A percentile compares a stretch with the other conserved stretches of the same genome.
Evolutionary conservation across 345 rosid species (phyloP).

Genomic region (rapeseed (Brassica napus)): Da-Ae NC_063449.1:47434001-47434500

Average conservation of each 20-base stretch:
- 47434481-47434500: conserved; percentile 52
- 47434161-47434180: conserved; percentile 39
- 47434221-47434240: conserved; percentile 47
- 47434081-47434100: conserved; percentile 47
- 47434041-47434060: background rate
- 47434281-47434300: background rate
- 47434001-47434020: background rate
- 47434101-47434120: conserved; percentile 39
- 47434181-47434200: conserved; percentile 40
- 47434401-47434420: conserved; percentile 46
- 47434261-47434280: conserved; percentile 18
- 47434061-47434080: conserved; percentile 42
- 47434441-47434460: conserved; percentile 58
- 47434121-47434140: conserved; percentile 43
- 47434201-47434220: conserved; percentile 45
- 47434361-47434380: conserved; percentile 40
- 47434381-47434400: conserved; percentile 44
- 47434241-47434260: conserved; percentile 30
- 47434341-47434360: conserved; percentile 41
- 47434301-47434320: conserved; percentile 40
- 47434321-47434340: conserved; percentile 46
- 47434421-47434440: conserved; percentile 44
- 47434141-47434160: conserved; percentile 42
- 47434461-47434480: conserved; percentile 51
- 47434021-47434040: background rate